Evolutionary conservation across 805 yeast genomes (phyloP).

Genomic region (Saturnispora halmiae): DNA sequence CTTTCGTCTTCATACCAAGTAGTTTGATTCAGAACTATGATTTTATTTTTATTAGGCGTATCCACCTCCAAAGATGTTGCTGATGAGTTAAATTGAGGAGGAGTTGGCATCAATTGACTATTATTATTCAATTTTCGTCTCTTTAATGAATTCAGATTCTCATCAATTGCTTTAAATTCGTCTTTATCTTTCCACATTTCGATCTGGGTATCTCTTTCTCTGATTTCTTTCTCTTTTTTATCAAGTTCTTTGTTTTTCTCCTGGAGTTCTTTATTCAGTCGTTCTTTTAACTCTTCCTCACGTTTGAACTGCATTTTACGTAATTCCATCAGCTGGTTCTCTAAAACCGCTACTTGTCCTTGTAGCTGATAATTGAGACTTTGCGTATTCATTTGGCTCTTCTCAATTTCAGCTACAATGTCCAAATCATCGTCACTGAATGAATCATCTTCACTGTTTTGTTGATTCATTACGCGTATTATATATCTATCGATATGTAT

Average conservation of each 20-base stretch:
- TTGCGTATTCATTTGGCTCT: slow-evolving; percentile 1
- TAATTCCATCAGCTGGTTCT: slow-evolving; percentile 49
- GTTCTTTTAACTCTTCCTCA: slow-evolving; percentile 31
- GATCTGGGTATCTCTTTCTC: slow-evolving; percentile 5
- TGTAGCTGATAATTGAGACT: slow-evolving; percentile 38
- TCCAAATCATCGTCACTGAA: slow-evolving; percentile 29
- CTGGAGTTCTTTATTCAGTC: slow-evolving; percentile 16
- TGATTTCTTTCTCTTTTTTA: slow-evolving; percentile 8
- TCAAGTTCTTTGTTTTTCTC: slow-evolving; percentile 21
- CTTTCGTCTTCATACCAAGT: slow-evolving; percentile 31
- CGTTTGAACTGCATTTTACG: slow-evolving; percentile 32
- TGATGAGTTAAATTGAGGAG: not conserved
- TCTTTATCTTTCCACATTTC: slow-evolving; percentile 6
- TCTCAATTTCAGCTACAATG: slow-evolving; percentile 11
- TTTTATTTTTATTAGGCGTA: slow-evolving; percentile 5
- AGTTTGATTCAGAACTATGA: slow-evolving; percentile 26
- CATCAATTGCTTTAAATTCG: slow-evolving; percentile 9
- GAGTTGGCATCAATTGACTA: slow-evolving; percentile 1
- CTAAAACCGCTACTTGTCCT: slow-evolving; percentile 75
- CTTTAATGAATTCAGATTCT: slow-evolving; percentile 1
- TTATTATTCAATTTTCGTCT: slow-evolving; percentile 3
- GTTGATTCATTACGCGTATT: not conserved
- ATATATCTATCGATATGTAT: no score
- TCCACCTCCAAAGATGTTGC: not conserved
- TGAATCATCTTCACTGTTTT: slow-evolving; percentile 18